Conservation (phyloP, 148 eudicot species). For the Rhododendron molle region DNA sequence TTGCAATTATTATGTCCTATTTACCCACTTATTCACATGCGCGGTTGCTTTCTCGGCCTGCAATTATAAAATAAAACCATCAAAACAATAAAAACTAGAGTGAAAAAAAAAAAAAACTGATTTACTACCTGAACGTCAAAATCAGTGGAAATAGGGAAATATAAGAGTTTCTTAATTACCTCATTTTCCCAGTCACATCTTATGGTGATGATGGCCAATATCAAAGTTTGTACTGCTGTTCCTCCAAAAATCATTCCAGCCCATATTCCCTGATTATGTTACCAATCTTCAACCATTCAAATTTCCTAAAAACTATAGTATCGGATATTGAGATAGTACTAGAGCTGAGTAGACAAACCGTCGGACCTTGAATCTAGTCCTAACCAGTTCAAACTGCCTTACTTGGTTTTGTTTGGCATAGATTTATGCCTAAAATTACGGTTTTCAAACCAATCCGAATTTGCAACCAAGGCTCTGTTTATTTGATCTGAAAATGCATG, state of each 20-base stretch:
- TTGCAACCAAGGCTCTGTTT: too few relatives aligned
- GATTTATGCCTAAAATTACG: too few relatives aligned
- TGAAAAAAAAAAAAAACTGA: not conserved
- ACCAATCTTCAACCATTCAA: not conserved
- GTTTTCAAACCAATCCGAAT: too few relatives aligned
- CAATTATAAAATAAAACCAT: not conserved
- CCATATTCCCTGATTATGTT: constrained; percentile 47
- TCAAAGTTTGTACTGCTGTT: constrained; percentile 45
- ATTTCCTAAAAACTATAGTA: not conserved
- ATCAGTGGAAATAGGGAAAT: not conserved
- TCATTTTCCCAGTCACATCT: constrained; percentile 62
- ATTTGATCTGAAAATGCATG: too few relatives aligned
- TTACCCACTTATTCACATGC: constrained; percentile 34
- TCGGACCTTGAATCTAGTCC: too few relatives aligned
- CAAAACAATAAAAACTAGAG: not conserved
- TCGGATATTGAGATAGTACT: too few relatives aligned
- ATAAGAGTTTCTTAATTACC: constrained; percentile 20
- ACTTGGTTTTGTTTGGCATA: too few relatives aligned
- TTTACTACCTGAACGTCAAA: not conserved
- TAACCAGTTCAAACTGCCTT: too few relatives aligned
- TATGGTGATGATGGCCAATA: constrained; percentile 35
- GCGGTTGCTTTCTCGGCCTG: constrained; percentile 49
- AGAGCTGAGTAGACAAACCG: too few relatives aligned
- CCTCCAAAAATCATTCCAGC: constrained; percentile 72
- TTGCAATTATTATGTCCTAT: not conserved